These are phyloP conservation scores for Mycosphaerella arachidis DNA, from an alignment of 2,329 filamentous ascomycete genomes.

Conservation along the genomic window DNA sequence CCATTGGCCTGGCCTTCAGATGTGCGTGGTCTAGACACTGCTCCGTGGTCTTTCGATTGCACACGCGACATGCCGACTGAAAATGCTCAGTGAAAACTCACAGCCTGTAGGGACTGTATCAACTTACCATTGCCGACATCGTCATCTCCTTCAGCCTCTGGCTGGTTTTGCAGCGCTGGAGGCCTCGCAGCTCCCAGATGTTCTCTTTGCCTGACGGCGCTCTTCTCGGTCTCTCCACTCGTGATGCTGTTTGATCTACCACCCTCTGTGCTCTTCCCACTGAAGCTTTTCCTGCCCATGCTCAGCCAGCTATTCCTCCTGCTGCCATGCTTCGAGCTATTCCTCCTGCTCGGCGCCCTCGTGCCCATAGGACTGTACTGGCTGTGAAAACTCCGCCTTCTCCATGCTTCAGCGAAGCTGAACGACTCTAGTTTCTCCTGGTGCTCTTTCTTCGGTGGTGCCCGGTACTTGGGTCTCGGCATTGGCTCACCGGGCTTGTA, in stretches of 20 bases:
- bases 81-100: constrained; percentile 1
- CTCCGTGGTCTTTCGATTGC: constrained; percentile 26
- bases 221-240: constrained; percentile 19
- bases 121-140: constrained; percentile 45
- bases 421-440: constrained; percentile 48
- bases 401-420: constrained; percentile 45
- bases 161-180: constrained; percentile 30
- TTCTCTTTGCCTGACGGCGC: constrained; percentile 13
- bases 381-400: constrained; percentile 41
- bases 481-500: constrained; percentile 51
- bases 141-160: constrained; percentile 43
- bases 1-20: constrained; percentile 19
- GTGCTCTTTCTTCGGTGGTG: constrained; percentile 47
- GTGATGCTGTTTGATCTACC: constrained; percentile 21
- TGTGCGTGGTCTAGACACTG: constrained; percentile 26
- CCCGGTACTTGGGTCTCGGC: constrained; percentile 48
- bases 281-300: constrained; percentile 23
- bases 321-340: constrained; percentile 19
- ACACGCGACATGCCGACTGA: constrained; percentile 35
- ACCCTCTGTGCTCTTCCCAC: constrained; percentile 13
- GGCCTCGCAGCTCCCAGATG: constrained; percentile 22
- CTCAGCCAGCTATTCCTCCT: constrained; percentile 29
- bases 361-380: constrained; percentile 49
- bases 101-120: background rate
- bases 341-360: constrained; percentile 39